Percentiles rank a stretch among this genome's conserved stretches.
phyloP scores from a whole-genome alignment of 768 basidiomycete species.

The Saitozyma sp. region DNA sequence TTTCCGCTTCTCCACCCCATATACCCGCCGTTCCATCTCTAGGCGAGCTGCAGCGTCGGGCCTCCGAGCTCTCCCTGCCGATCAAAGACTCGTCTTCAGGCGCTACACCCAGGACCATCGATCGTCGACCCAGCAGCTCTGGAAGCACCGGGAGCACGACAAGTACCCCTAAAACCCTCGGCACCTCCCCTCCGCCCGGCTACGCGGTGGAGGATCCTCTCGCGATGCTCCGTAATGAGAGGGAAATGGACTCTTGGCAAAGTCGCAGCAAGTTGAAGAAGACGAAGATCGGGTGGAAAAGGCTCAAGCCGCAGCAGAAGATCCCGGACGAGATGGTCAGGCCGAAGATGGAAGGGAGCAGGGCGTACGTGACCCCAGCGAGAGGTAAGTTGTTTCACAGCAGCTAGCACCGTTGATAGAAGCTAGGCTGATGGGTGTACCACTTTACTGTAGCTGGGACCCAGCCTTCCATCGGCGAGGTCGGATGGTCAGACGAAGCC shows the following conservation, averaged over 20 bases:
- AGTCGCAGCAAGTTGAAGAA: conserved; percentile 10
- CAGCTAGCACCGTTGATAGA: background rate
- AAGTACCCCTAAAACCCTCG: background rate
- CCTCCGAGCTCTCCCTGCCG: conserved; percentile 5
- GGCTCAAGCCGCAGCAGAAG: conserved; percentile 8
- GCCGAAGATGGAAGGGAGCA: background rate
- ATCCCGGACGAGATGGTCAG: conserved; percentile 9
- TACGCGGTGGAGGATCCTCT: conserved; percentile 10
- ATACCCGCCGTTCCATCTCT: conserved; percentile 21
- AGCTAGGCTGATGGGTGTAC: background rate
- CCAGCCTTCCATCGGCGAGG: conserved; percentile 7
- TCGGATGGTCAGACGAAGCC: background rate
- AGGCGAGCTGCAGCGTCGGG: conserved; percentile 26
- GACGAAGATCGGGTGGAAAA: conserved; percentile 12
- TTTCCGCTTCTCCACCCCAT: conserved; percentile 13
- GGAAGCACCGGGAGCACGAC: conserved; percentile 1
- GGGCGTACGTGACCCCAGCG: background rate
- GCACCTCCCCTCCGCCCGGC: conserved; percentile 3
- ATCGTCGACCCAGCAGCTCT: background rate
- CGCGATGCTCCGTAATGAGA: background rate
- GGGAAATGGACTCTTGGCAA: background rate
- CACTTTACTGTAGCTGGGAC: background rate
- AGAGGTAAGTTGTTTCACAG: background rate
- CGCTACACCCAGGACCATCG: background rate
- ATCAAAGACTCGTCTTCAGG: background rate